Evolutionary conservation across 495 filamentous ascomycete species (phyloP), one percentile per base, ranked within the genome.

Genomic region (Trichoderma virens): DNA sequence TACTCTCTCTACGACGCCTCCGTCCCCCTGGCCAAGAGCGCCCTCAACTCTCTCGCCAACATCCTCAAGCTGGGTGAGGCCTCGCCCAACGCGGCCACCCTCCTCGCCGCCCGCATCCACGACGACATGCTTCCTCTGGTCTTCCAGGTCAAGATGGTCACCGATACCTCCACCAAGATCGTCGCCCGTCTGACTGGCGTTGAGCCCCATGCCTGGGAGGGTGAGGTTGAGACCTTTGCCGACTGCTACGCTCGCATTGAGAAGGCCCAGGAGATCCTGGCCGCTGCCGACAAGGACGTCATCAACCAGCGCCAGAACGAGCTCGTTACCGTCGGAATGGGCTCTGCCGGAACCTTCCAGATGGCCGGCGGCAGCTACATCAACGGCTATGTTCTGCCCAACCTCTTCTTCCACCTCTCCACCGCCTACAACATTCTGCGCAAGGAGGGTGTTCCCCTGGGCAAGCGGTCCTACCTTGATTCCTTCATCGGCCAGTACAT

Each of bases 381-480:
- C 25, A 38, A 65, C 23, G 67, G 70, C 3, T 82, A 73, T 65
- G 71, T 73, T 9, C 2, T 81, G 25, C 81, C 84, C 43, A 83
- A 86, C 64, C 72, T 85, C 65, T 81, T 72, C 67, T 88, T 89
- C 71, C 86, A 88, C 72, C 35, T 82, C 35, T 72, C 68, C 2
- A 84, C 76, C 9, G 73, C 83, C 28, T 88, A 89, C 72, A 71
- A 65, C 13, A 82, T 89, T 65, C 66, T 88, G 62, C 71, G 85
- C 31, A 72, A 70, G 59, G 75, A 83, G 68, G 86, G 86, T 8
- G 85, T 86, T 41, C 74, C 76, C 1, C 13, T 89, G 16, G 82
- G 82, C 0, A 87, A 87, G 76, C 20, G 25, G 25, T 80, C 86
- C 72, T 88, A 73, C 65, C 41, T 84, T 61, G 67, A 59, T 25